Percentiles rank a stretch among this genome's conserved stretches.
These are phyloP conservation scores for Buddleja alternifolia DNA, from an alignment of 257 asterid genomes.

Conservation along the genomic window DNA sequence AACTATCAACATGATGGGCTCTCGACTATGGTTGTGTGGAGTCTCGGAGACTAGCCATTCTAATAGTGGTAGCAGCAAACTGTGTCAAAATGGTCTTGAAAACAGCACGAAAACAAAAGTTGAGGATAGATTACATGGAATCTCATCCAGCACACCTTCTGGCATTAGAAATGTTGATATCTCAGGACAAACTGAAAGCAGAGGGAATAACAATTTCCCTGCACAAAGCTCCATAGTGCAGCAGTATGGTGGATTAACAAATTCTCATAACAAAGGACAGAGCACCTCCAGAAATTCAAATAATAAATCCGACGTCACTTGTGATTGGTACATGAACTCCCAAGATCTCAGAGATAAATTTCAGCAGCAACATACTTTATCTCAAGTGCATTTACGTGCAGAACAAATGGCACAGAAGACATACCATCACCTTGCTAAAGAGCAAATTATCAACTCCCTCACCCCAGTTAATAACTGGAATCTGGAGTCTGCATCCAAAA, in stretches of 20 bases:
- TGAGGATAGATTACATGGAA: conserved; percentile 33
- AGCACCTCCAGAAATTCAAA: conserved; percentile 33
- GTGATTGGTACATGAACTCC: conserved; percentile 28
- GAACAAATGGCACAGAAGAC: conserved; percentile 36
- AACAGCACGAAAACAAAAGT: conserved; percentile 33
- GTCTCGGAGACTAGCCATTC: conserved; percentile 30
- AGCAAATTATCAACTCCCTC: conserved; percentile 33
- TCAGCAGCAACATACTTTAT: conserved; percentile 34
- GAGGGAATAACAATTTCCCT: conserved; percentile 30
- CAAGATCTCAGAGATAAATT: conserved; percentile 31
- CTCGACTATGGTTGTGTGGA: conserved; percentile 38
- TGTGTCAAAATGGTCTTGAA: conserved; percentile 33
- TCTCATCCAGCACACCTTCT: conserved; percentile 37
- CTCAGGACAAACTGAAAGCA: conserved; percentile 35
- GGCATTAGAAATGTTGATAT: conserved; percentile 34
- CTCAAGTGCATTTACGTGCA: conserved; percentile 34
- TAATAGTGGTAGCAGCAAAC: conserved; percentile 29
- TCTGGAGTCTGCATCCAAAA: conserved; percentile 34
- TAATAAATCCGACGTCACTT: conserved; percentile 22
- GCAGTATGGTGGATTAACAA: conserved; percentile 28
- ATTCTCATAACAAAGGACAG: conserved; percentile 34
- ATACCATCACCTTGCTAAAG: conserved; percentile 32
- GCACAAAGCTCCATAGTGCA: conserved; percentile 35
- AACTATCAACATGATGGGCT: conserved; percentile 33
- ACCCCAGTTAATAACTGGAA: conserved; percentile 38